Evolutionary conservation across 2,329 filamentous ascomycete species (phyloP), one percentile per base, ranked within the genome.

Genomic region (Alternaria novae-zelandiae): DNA sequence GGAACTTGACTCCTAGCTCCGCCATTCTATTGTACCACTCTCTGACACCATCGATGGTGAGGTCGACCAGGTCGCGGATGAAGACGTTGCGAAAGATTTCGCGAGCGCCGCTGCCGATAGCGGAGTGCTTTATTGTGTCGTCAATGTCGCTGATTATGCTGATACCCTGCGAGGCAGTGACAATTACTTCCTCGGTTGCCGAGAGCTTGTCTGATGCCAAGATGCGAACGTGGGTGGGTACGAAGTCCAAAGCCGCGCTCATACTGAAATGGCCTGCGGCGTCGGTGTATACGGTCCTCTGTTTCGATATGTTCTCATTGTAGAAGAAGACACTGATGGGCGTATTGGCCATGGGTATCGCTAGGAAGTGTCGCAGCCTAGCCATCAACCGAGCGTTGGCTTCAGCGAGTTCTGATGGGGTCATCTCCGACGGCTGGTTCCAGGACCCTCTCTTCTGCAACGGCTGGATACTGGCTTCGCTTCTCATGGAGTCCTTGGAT

Each of bases 51-150:
- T 94, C 90, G 21, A 99, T 89, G 0, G 89, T 93, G 49, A 98
- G 84, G 64, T 95, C 93, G 4, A 82, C 85, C 1, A 98, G 83
- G 47, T 97, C 93, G 10, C 94, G 90, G 57, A 97, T 90, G 76
- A 99, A 99, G 0, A 94, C 96, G 78, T 97, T 98, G 61, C 95
- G 90, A 79, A 98, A 98, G 65, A 98, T 97, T 76, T 98, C 96
- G 63, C 94, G 90, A 1, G 95, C 91, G 7, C 96, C 96, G 56
- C 88, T 88, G 2, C 89, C 87, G 68, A 99, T 97, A 60, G 94
- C 96, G 20, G 96, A 97, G 73, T 94, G 91, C 79, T 99, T 99
- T 76, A 99, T 90, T 0, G 96, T 99, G 79, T 99, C 96, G 75
- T 99, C 96, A 67, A 99, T 96, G 77, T 99, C 96, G 77, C 93